phyloP scores from a whole-genome alignment of 257 asterid species.

The Echium plantagineum region DNA sequence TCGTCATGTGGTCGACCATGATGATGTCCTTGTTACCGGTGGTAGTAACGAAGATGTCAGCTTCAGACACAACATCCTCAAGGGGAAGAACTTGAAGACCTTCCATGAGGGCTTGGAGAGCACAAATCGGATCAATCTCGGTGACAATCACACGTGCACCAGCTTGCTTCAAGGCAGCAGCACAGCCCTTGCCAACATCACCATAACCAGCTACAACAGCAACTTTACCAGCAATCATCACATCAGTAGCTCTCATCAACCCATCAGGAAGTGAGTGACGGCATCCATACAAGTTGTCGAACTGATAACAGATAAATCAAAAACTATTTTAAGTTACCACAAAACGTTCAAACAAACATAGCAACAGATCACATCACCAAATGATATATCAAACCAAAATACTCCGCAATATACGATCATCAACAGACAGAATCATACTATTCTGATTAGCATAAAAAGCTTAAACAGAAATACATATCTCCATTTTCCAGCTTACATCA shows the following conservation, averaged over 20 bases:
- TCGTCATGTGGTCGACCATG: slow-evolving; percentile 48
- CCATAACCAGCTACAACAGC: slow-evolving; percentile 47
- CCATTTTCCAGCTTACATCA: too few species aligned
- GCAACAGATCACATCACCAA: too few species aligned
- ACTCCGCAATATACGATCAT: too few species aligned
- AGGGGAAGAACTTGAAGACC: slow-evolving; percentile 50
- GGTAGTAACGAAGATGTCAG: slow-evolving; percentile 58
- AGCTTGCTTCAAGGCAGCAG: slow-evolving; percentile 47
- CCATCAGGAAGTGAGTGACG: slow-evolving; percentile 62
- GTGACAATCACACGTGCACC: slow-evolving; percentile 56
- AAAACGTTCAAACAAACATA: neutral
- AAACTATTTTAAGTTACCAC: slow-evolving; percentile 9
- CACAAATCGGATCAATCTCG: slow-evolving; percentile 55
- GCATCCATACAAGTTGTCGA: slow-evolving; percentile 57
- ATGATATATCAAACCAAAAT: too few species aligned
- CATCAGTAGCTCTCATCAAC: slow-evolving; percentile 55
- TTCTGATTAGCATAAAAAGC: too few species aligned
- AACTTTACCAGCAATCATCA: slow-evolving; percentile 54
- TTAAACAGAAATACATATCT: too few species aligned
- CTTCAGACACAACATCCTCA: slow-evolving; percentile 38
- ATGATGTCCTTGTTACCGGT: slow-evolving; percentile 59
- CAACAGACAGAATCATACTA: too few species aligned
- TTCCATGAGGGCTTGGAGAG: slow-evolving; percentile 58
- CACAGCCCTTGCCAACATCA: slow-evolving; percentile 61
- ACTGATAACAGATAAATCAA: slow-evolving; percentile 16